Evolutionary conservation across 139 green algal species (phyloP).

Genomic region (Trebouxia sp.): DNA sequence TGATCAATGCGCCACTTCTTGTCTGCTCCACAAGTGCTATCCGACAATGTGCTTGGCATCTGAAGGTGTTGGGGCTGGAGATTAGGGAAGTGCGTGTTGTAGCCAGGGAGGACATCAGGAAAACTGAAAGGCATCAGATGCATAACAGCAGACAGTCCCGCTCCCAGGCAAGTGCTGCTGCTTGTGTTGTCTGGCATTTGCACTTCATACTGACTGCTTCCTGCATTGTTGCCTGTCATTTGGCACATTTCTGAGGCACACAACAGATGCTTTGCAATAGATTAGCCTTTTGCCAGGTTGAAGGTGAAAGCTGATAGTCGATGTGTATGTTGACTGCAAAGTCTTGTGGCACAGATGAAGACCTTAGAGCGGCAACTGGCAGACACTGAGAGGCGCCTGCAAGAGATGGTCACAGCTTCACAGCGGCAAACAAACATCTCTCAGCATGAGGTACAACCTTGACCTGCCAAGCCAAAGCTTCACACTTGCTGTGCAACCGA

Average conservation of each 20-base stretch:
- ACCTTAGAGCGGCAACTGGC: slow-evolving; percentile 25
- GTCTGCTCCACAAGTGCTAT: neutral
- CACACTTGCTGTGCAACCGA: no score
- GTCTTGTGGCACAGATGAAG: neutral
- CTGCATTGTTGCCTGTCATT: neutral
- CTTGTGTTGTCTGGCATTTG: no score
- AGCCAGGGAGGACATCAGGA: slow-evolving; percentile 16
- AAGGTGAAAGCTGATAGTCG: no score
- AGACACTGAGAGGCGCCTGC: slow-evolving; percentile 14
- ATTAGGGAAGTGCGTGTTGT: slow-evolving; percentile 22
- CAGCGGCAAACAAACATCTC: neutral
- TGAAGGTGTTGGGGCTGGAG: slow-evolving; percentile 14
- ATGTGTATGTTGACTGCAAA: no score
- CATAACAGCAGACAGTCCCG: slow-evolving; percentile 1
- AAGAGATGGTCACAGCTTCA: slow-evolving; percentile 12
- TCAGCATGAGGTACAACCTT: neutral
- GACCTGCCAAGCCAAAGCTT: no score
- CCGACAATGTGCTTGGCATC: neutral
- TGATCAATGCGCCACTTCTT: no score
- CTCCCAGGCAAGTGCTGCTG: neutral
- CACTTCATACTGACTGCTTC: no score
- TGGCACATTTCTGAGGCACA: neutral
- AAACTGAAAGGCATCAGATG: slow-evolving; percentile 17
- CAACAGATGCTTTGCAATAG: neutral
- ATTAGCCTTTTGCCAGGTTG: no score